Percentiles rank a stretch among this genome's conserved stretches.
These are phyloP conservation scores for Paspalum notatum DNA, from an alignment of 176 grass and related monocot genomes.

Conservation along the genomic window DNA sequence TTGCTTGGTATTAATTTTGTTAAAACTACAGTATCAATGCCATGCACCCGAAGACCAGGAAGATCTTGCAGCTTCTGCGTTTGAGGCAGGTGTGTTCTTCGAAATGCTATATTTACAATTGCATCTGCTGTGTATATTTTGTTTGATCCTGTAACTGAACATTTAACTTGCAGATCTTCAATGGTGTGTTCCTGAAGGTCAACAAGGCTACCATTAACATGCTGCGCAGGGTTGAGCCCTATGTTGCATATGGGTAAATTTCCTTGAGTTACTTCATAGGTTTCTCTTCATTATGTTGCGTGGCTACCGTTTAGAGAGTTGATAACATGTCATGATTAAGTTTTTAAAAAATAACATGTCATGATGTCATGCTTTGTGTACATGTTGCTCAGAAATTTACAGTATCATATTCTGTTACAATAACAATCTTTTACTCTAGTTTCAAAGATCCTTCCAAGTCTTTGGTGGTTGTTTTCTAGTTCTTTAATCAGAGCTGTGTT, in stretches of 20 bases:
- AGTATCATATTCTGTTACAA: neutral
- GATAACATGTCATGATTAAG: neutral
- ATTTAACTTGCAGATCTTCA: constrained; percentile 67
- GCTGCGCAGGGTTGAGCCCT: constrained; percentile 89
- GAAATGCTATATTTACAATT: neutral
- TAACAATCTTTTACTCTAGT: neutral
- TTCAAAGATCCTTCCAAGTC: no score
- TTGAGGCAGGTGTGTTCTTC: constrained; percentile 69
- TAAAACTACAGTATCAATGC: constrained; percentile 79
- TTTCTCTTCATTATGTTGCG: neutral
- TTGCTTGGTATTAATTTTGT: constrained; percentile 10
- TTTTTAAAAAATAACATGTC: no score
- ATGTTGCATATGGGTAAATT: constrained; percentile 91
- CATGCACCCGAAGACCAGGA: constrained; percentile 91
- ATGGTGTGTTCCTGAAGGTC: constrained; percentile 93
- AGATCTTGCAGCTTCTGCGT: constrained; percentile 91
- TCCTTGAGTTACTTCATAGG: neutral
- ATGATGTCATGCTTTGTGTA: no score
- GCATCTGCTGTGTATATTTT: neutral
- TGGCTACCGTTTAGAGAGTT: neutral
- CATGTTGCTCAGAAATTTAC: neutral
- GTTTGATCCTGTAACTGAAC: neutral
- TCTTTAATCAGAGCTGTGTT: neutral
- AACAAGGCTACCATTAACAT: constrained; percentile 98
- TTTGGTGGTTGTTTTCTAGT: fast-evolving